phyloP scores from a whole-genome alignment of 2,329 filamentous ascomycete species.

The Fusarium musae region DNA sequence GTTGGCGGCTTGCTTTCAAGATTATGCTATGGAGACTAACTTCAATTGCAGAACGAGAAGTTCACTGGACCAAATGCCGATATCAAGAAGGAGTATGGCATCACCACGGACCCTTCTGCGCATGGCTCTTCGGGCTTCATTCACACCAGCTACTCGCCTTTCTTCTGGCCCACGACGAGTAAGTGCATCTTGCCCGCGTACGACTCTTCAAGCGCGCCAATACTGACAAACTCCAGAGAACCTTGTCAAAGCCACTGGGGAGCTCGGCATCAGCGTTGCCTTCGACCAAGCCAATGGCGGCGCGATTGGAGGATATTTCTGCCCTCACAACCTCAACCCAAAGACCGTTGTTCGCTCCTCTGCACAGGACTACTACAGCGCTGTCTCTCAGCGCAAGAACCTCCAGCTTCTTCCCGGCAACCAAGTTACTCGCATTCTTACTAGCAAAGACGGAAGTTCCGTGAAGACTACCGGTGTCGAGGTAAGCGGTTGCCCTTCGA shows the following conservation, averaged over 20 bases:
- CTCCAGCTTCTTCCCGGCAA: conserved; percentile 20
- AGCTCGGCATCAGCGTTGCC: conserved; percentile 24
- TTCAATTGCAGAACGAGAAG: conserved; percentile 23
- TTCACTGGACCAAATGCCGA: conserved; percentile 18
- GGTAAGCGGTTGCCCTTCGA: background rate
- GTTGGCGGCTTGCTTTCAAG: conserved; percentile 28
- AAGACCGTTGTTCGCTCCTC: conserved; percentile 27
- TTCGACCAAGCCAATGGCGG: conserved; percentile 35
- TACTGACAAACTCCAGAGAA: conserved; percentile 15
- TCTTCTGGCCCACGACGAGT: conserved; percentile 43
- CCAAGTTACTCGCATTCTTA: conserved; percentile 36
- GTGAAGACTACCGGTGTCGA: conserved; percentile 31
- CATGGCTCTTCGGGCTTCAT: conserved; percentile 33
- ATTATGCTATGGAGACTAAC: background rate
- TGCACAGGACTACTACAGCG: conserved; percentile 33
- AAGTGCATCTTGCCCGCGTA: background rate
- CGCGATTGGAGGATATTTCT: conserved; percentile 34
- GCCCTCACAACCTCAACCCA: conserved; percentile 33
- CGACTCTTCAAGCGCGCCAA: fast-evolving
- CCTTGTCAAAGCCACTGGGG: conserved; percentile 15
- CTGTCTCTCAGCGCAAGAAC: conserved; percentile 20
- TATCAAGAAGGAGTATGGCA: conserved; percentile 25
- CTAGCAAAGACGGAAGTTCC: conserved; percentile 8
- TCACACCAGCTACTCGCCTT: conserved; percentile 35
- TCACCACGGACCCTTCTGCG: conserved; percentile 23